phyloP scores from a whole-genome alignment of 2,329 filamentous ascomycete genomes.

The Fusarium torreyae region DNA sequence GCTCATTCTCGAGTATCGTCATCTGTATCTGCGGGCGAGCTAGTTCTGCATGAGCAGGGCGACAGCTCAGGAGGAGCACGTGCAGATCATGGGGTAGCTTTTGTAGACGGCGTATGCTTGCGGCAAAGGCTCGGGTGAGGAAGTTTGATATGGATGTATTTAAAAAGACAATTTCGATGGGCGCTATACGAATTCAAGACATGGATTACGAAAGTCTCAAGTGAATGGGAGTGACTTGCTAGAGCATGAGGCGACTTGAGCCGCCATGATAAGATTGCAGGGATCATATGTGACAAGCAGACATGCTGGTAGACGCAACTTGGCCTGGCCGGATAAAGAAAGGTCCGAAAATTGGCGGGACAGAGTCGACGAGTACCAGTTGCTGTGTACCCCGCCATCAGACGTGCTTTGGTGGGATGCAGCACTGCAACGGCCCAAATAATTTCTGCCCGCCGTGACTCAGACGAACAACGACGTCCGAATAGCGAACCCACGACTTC shows the following conservation, averaged over 20 bases:
- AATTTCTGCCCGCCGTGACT: slow-evolving; percentile 49
- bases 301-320: slow-evolving; percentile 12
- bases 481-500: slow-evolving; percentile 27
- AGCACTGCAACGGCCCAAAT: slow-evolving; percentile 40
- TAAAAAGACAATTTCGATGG: slow-evolving; percentile 13
- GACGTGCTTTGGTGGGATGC: slow-evolving; percentile 34
- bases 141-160: background rate
- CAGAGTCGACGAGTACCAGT: slow-evolving; percentile 27
- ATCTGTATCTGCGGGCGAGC: slow-evolving; percentile 51
- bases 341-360: slow-evolving; percentile 26
- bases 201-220: slow-evolving; percentile 24
- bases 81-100: slow-evolving; percentile 46
- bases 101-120: slow-evolving; percentile 10
- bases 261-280: slow-evolving; percentile 48
- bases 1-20: slow-evolving; percentile 64
- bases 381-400: slow-evolving; percentile 48
- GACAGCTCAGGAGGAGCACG: slow-evolving; percentile 46
- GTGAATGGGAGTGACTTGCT: slow-evolving; percentile 27
- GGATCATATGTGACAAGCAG: slow-evolving; percentile 36
- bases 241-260: slow-evolving; percentile 39
- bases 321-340: slow-evolving; percentile 31
- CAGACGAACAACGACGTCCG: slow-evolving; percentile 43
- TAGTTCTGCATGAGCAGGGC: slow-evolving; percentile 52
- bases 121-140: slow-evolving; percentile 2
- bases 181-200: slow-evolving; percentile 25